phyloP scores from a whole-genome alignment of 805 yeast genomes.

The Saccharomycopsis sp. region DNA sequence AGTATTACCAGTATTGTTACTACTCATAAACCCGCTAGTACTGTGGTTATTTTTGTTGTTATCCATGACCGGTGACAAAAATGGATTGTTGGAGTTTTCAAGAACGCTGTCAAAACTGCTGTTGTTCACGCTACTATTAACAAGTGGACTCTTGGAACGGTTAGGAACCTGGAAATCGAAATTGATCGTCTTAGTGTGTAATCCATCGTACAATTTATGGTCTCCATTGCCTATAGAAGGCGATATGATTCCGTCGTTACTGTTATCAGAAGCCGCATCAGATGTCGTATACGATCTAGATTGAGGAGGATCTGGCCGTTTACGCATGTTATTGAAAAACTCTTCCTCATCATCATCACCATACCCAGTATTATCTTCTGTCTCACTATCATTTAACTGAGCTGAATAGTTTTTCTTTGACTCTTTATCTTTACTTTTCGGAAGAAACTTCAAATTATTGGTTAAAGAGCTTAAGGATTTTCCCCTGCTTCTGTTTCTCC shows the following conservation, averaged over 20 bases:
- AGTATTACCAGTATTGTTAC: background rate
- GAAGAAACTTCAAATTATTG: background rate
- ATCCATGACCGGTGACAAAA: background rate
- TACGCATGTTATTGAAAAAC: background rate
- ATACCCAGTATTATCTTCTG: background rate
- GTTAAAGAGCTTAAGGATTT: conserved; percentile 4
- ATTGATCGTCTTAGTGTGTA: background rate
- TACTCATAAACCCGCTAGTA: background rate
- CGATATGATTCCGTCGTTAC: background rate
- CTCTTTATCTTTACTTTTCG: background rate
- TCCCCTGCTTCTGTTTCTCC: conserved; percentile 27
- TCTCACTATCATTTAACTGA: background rate
- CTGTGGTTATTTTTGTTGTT: background rate
- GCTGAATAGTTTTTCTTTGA: background rate
- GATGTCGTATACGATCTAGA: background rate
- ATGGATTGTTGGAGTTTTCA: background rate
- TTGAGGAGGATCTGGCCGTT: background rate
- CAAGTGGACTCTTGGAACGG: background rate
- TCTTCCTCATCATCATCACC: background rate
- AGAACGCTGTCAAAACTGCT: background rate
- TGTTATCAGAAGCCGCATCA: background rate
- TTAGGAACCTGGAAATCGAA: background rate
- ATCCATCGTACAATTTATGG: background rate
- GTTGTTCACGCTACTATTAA: background rate
- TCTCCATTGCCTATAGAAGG: background rate